These are phyloP conservation scores for Penicillium simplicissimum DNA, from an alignment of 495 filamentous ascomycete species.

Conservation along the genomic window DNA sequence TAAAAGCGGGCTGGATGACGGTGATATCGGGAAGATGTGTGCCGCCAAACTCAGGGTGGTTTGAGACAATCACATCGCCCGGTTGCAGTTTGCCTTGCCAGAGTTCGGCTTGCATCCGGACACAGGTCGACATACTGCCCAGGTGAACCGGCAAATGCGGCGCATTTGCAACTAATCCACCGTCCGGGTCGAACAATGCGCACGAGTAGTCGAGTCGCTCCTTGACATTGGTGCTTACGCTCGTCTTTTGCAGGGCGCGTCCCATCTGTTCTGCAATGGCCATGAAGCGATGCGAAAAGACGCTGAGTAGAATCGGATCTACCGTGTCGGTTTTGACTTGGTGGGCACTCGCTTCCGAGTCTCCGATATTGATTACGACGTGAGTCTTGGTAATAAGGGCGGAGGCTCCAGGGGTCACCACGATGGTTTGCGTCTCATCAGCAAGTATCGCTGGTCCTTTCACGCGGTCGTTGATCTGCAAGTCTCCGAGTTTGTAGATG, in stretches of 20 bases:
- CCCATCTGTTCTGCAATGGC: conserved; percentile 50
- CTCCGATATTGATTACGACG: conserved; percentile 34
- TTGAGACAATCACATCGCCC: conserved; percentile 91
- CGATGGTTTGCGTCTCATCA: conserved; percentile 91
- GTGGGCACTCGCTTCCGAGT: conserved; percentile 46
- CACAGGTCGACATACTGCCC: conserved; percentile 70
- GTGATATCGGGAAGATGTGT: conserved; percentile 91
- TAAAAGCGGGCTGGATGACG: conserved; percentile 80
- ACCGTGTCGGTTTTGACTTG: conserved; percentile 31
- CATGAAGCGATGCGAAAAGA: conserved; percentile 47
- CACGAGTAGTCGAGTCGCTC: conserved; percentile 48
- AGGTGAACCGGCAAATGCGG: conserved; percentile 94
- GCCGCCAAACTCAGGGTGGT: conserved; percentile 91
- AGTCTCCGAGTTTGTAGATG: conserved; percentile 76
- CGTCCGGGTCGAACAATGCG: conserved; percentile 42
- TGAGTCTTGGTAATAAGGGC: conserved; percentile 31
- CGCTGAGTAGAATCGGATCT: conserved; percentile 83
- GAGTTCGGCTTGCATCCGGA: conserved; percentile 67
- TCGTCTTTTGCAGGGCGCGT: conserved; percentile 42
- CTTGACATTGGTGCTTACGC: conserved; percentile 45
- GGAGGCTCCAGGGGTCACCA: conserved; percentile 76
- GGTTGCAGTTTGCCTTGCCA: conserved; percentile 84
- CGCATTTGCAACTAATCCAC: conserved; percentile 58
- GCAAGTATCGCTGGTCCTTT: conserved; percentile 84
- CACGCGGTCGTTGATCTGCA: conserved; percentile 69